Evolutionary conservation across 2,329 filamentous ascomycete species (phyloP), one percentile per base, ranked within the genome.

Genomic region (Lecanicillium sp.): DNA sequence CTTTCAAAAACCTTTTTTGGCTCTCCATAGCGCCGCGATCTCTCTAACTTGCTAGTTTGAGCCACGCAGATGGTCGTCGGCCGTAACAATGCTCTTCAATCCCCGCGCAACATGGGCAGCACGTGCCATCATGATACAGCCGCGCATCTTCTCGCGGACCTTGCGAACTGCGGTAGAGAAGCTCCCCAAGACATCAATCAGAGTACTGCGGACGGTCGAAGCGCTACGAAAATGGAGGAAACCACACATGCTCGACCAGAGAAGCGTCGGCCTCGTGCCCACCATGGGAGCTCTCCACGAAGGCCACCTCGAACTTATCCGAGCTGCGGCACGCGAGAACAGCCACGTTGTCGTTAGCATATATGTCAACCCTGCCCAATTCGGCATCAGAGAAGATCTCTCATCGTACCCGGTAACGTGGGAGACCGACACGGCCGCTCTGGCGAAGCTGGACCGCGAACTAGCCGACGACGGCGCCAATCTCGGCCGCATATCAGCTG

Each of bases 231-330:
- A 71, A 50, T 83, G 82, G 68, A 79, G 87, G 27, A 71, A 67
- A 16, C 72, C 78, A 29, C 77, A 88, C 43, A 64, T 78, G 27
- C 63, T 78, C 43, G 71, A 79, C 52, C 75, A 82, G 50, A 77
- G 82, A 41, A 80, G 80, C 32, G 80, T 98, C 42, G 87, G 84
- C 43, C 78, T 98, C 19, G 88, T 98, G 27, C 92, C 92, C 2
- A 98, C 92, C 22, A 96, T 98, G 92, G 92, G 92, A 45, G 92
- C 92, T 35, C 73, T 98, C n/a, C 92, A 98, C 61, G 75, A 80
- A 40, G 92, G 92, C 29, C 92, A 98, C 63, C 64, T 95, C 37
- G 84, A 85, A 4, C 74, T 98, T 16, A 83, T 95, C 52, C 83
- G 86, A 43, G 75, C 80, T 50, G 92, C 92, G 3, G 89, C 89